Evolutionary conservation across 2,329 filamentous ascomycete genomes (phyloP), one percentile per base, ranked within the genome.

Genomic region (Blastomyces percursus): DNA sequence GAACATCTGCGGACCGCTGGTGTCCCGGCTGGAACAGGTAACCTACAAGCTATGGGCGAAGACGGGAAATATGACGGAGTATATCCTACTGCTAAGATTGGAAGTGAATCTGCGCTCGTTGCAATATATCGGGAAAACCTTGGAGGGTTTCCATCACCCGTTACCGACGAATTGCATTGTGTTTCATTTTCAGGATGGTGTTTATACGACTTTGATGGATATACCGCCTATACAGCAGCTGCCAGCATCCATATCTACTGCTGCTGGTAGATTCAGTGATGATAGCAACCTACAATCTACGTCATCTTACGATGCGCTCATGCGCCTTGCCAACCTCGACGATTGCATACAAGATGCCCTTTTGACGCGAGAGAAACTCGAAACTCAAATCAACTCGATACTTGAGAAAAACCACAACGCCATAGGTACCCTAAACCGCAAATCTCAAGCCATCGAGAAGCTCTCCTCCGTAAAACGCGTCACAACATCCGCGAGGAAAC

Each of bases 291-390:
- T 60, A 77, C 82, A 30, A n/a, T 71, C 83, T 0, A 91, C 88
- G 0, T 91, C 91, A 0, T 91, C 91, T 0, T 96, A 96, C 73
- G 91, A 91, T 70, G 85, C 89, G 1, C 79, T 97, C 24, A 93
- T 96, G 86, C 87, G 89, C 64, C 80, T 97, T 12, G 87, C 90
- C 6, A 96, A 92, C 63, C 81, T 97, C 19, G 91, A 96, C 66
- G 90, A 89, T 71, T 96, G 91, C 61, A 90, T 96, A 30, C 91
- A 95, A 71, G 93, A 97, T 74, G 91, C 91, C 1, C 77, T 96
- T 11, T 84, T 86, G 1, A 95, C 90, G 0, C 85, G 89, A 16
- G 85, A 89, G 64, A 81, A 82, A 61, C 80, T 97, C 9, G 85
- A 90, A 57, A 77, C 81, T n/a, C 90, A 96, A 66, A 95, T 96